Evolutionary conservation across 1,284 basidiomycete species (phyloP), one percentile per base, ranked within the genome.

Genomic region (Inonotus obliquus): DNA sequence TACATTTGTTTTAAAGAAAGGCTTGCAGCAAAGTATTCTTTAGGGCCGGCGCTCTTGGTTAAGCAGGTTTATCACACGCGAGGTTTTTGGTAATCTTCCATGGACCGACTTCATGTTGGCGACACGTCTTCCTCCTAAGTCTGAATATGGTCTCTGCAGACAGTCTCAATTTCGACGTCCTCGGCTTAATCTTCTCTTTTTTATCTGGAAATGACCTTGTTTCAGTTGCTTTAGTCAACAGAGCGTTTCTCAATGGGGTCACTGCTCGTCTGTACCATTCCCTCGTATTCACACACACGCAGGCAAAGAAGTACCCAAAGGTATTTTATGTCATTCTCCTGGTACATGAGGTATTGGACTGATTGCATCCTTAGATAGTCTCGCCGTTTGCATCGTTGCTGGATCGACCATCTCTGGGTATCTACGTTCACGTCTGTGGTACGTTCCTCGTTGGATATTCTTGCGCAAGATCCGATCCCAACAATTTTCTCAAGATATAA

Each of bases 131-230:
- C 47, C 11, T n/a, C 9, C 41, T n/a, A n/a, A n/a, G 17, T n/a
- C 1, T 13, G 41, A 32, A 9, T 32, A 87, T 87, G 85, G 80
- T 85, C 49, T 79, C 83, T 49, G 83, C 82, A n/a, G 80, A 86
- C 62, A 86, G 82, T 65, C 74, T 89, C 45, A 84, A 89, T 65
- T 76, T 83, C 21, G 88, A 91, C 72, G 84, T 90, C 54, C 77
- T 89, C 49, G 84, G 86, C 65, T 74, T 83, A 14, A 81, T 90
- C 11, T 86, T 86, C 63, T 69, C 74, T 0, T 74, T 79, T 67
- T 74, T 90, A 6, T 69, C 75, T 54, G 77, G 77, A 2, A 72
- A 78, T 27, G 85, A 89, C 66, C 78, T 91, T 27, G 77, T 81
- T 29, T 78, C 81, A 1, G 75, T 83, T 21, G 80, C 84, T 0